Percentiles rank a stretch among this genome's conserved stretches.
Conservation (phyloP, 306 rosid genomes). For the Heteromeles arbutifolia region DNA sequence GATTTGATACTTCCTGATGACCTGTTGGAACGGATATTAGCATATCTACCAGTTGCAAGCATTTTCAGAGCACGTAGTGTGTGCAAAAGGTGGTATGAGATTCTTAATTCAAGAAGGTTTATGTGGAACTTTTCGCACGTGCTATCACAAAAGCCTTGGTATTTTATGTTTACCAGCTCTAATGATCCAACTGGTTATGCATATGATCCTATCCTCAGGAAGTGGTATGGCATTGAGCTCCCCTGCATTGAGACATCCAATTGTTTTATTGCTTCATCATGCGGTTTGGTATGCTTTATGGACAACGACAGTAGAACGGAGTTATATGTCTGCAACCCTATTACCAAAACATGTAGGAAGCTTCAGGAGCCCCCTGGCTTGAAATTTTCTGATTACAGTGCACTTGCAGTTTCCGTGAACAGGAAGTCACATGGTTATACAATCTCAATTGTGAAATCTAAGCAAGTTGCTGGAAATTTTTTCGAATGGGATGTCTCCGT, state of each 20-base stretch:
- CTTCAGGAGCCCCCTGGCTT: conserved; percentile 69
- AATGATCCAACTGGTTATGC: conserved; percentile 71
- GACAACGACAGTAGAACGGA: conserved; percentile 59
- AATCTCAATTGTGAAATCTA: conserved; percentile 69
- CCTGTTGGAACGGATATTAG: conserved; percentile 75
- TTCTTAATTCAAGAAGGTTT: conserved; percentile 63
- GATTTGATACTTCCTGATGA: conserved; percentile 74
- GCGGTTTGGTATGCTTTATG: conserved; percentile 87
- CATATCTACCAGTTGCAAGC: conserved; percentile 79
- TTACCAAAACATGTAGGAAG: conserved; percentile 43
- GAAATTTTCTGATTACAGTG: conserved; percentile 62
- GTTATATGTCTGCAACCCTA: conserved; percentile 72
- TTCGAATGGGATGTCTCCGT: conserved; percentile 72
- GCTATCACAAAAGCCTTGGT: conserved; percentile 82
- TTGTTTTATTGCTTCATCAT: conserved; percentile 62
- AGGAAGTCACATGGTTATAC: conserved; percentile 45
- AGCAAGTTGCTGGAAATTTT: conserved; percentile 75
- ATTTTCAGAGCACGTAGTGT: conserved; percentile 77
- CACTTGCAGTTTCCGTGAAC: conserved; percentile 67
- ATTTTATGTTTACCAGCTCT: conserved; percentile 81
- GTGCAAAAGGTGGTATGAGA: conserved; percentile 77
- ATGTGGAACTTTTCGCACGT: conserved; percentile 52
- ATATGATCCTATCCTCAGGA: conserved; percentile 67
- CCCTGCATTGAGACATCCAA: conserved; percentile 60
- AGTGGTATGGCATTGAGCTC: conserved; percentile 82